Conservation (phyloP, 352 stramenopile genomes). For the Globisporangium parvum region DNA sequence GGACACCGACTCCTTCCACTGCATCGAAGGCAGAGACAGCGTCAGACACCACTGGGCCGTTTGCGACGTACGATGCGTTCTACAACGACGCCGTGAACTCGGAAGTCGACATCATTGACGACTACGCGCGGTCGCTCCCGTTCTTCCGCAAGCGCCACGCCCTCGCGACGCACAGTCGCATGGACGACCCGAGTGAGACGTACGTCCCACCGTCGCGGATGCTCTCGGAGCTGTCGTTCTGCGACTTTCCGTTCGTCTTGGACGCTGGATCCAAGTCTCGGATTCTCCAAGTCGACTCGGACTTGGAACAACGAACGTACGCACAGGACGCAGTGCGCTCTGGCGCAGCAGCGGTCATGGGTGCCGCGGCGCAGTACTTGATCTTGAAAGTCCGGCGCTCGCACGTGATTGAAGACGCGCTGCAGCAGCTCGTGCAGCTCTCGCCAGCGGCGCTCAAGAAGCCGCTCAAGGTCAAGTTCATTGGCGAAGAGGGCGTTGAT, state of each 20-base stretch:
- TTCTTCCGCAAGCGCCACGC: constrained; percentile 58
- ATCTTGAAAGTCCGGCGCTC: constrained; percentile 62
- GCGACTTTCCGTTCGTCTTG: constrained; percentile 74
- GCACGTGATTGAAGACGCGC: constrained; percentile 67
- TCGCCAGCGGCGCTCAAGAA: constrained; percentile 69
- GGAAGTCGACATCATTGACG: constrained; percentile 73
- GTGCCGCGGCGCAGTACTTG: constrained; percentile 46
- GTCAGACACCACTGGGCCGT: constrained; percentile 10
- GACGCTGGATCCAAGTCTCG: constrained; percentile 75
- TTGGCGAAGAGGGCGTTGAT: constrained; percentile 76
- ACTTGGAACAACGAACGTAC: constrained; percentile 57
- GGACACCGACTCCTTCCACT: too few relatives aligned
- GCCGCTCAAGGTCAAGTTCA: constrained; percentile 79
- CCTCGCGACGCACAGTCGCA: constrained; percentile 6
- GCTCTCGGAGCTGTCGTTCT: constrained; percentile 78
- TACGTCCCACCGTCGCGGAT: constrained; percentile 37
- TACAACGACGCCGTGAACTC: constrained; percentile 83
- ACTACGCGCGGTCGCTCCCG: constrained; percentile 69
- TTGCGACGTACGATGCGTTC: constrained; percentile 66
- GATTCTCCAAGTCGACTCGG: constrained; percentile 71
- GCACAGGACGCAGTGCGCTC: constrained; percentile 51
- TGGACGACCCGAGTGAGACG: constrained; percentile 6
- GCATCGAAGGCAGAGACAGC: too few relatives aligned
- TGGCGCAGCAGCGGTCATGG: constrained; percentile 17
- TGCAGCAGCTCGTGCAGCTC: constrained; percentile 64